Base-by-base conservation (phyloP, 228 moss, liverwort and hornwort genomes). In the Sphagnum magellanicum region DNA sequence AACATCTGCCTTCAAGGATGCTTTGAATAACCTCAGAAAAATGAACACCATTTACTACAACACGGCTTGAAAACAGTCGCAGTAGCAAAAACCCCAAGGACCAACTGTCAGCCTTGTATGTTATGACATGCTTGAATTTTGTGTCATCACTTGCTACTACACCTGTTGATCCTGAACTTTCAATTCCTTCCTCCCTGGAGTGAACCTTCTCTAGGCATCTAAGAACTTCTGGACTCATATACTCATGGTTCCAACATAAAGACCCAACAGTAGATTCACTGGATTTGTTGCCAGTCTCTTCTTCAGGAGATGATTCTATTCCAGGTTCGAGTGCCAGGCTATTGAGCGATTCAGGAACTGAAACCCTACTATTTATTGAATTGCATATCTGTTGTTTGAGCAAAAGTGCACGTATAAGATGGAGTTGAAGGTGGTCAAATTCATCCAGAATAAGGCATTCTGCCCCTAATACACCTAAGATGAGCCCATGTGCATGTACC, bases 81-180 rank as follows among this genome's bases (percentile, higher is more conserved):
- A 89, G 71, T 66, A 95, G 69, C 55, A 89, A 51, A 75, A 78
- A 86, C 73, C 89, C 92, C 72, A 95, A 50, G 6, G 90, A 87
- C 90, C 90, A 92, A 4, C 87, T 78, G 81, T 95, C 95, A 11
- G 85, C 80, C 77, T 90, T 80, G 51, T 67, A 63, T 8, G 81
- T 83, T 17, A 83, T 66, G 1, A 60, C 48, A 49, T 47, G 52
- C 59, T 78, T 64, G 5, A 51, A 59, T 7, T 47, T 65, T 50
- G 66, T 65, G 57, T 62, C 70, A 50, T 12, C 67, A 60, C 51
- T 51, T 73, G 49, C 67, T 68, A 16, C 32, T 59, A 15, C 59
- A 59, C 12, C 15, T 59, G 59, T 59, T 11, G 15, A 11, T 3
- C 59, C 11, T 11, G 15, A 11, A 11, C 59, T 32, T 32, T 55